Base-by-base conservation (phyloP, 164 flowering plant species). In the Chimonanthus praecox region DNA sequence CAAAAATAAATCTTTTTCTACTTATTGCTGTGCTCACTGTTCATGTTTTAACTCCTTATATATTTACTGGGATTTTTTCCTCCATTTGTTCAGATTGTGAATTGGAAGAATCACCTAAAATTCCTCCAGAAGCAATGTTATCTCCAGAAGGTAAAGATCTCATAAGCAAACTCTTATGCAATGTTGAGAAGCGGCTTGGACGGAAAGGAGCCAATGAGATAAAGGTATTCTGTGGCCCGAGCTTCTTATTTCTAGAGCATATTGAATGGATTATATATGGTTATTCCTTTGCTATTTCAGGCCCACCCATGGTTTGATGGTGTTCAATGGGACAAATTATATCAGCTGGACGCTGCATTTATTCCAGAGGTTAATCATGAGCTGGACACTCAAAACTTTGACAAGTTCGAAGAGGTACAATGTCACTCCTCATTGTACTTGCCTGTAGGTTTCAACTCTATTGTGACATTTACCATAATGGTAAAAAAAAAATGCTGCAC, bases 101-200 rank as follows among this genome's bases (percentile, higher is more conserved):
- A 87, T 74, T 89, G 92, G 92, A 85, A 80, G 81, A 86, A 78
- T 68, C 87, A 89, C 69, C 77, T 89, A 77, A 89, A 85, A 72
- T 89, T 71, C 92, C 92, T 15, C 89, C 83, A 70, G 92, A 89
- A 79, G 92, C 87, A 77, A 86, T 78, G 80, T 75, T 89, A 50
- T 82, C 92, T 44, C 54, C 80, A 8, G 92, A 86, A 74, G 90
- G 90, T 44, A 89, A 86, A 77, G 90, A 89, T 75, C 83, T 89
- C 58, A 87, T 87, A 9, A 73, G 89, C 76, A 87, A 77, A 78
- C 80, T 89, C 18, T 78, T 89, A 51, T 89, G 92, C 79, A 84
- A 86, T 80, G 92, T 89, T 18, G 84, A 82, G 70, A 84, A 82
- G 76, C 86, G 92, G 77, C 86, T 89, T 43, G 92, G 92, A 45